These are phyloP conservation scores for Phaeosphaeriaceae sp. DNA, from an alignment of 2,329 filamentous ascomycete genomes.

Conservation along the genomic window DNA sequence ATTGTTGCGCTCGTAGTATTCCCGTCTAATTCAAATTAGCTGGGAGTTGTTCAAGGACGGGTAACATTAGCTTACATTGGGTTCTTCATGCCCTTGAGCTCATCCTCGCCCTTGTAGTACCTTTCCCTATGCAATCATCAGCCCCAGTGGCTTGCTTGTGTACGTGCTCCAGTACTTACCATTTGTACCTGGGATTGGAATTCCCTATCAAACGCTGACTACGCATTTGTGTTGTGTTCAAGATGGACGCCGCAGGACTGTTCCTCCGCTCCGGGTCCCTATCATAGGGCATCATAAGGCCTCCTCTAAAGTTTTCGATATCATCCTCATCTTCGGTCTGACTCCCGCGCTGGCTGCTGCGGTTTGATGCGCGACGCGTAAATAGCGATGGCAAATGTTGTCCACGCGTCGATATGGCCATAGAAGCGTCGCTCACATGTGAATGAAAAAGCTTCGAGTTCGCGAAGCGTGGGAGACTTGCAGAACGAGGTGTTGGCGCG, in stretches of 20 bases:
- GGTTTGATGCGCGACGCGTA: conserved; percentile 39
- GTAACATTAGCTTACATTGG: conserved; percentile 60
- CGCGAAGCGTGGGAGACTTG: conserved; percentile 41
- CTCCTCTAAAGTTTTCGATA: conserved; percentile 33
- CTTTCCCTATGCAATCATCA: conserved; percentile 58
- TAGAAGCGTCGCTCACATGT: conserved; percentile 43
- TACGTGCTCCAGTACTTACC: conserved; percentile 52
- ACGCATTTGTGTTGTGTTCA: conserved; percentile 70
- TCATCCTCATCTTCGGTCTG: conserved; percentile 41
- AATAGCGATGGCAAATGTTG: conserved; percentile 50
- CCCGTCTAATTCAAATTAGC: conserved; percentile 58
- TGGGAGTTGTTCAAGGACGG: not conserved
- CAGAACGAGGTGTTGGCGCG: conserved; percentile 24
- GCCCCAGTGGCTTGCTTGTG: not conserved
- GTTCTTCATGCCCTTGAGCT: conserved; percentile 74
- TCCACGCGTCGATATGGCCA: conserved; percentile 51
- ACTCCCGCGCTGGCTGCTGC: conserved; percentile 39
- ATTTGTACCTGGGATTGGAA: conserved; percentile 83
- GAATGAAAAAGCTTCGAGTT: conserved; percentile 51
- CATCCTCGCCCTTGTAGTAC: conserved; percentile 82
- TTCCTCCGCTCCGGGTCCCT: conserved; percentile 46
- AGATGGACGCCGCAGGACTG: conserved; percentile 51
- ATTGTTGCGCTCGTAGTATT: conserved; percentile 91
- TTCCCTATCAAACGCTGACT: conserved; percentile 88
- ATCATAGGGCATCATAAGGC: conserved; percentile 41